Evolutionary conservation across 192 early-diverging fungal species (phyloP), one percentile per base, ranked within the genome.

Genomic region (Phycomyces blakesleeanus): DNA sequence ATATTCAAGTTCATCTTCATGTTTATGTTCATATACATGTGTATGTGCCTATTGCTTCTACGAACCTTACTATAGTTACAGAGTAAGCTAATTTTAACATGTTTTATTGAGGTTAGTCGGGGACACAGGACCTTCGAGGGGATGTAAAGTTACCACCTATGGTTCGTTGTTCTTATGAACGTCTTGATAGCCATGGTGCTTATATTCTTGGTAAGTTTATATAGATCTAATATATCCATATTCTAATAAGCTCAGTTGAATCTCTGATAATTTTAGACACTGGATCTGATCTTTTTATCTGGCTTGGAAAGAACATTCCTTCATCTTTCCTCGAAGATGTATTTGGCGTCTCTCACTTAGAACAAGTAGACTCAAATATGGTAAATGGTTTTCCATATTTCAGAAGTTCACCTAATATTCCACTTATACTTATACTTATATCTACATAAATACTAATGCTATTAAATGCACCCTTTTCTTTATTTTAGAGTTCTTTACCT

Each of bases 271-370:
- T n/a, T 42, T 37, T 58, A 72, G 93, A 95, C 71, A 94, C 93
- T 61, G 91, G 91, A 5, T 83, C 87, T 37, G 69, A 78, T 51
- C 68, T 97, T 76, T 84, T 81, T 55, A 70, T 97, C 16, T 99
- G 94, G 93, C 59, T 99, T 6, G 97, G 97, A 7, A 78, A 83
- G 6, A 81, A 92, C 53, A 59, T 86, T 11, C 54, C 88, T 12
- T 34, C 76, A 1, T 66, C 77, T 27, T 83, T 89, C 42, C 59
- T 99, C 37, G 73, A 77, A 52, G 81, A 85, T 27, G 76, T 93
- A 18, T 93, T 99, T 81, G 94, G 92, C 10, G 89, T 89, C 1
- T 62, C 83, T 1, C 57, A 79, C 14, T 63, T 93, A 25, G 91
- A 94, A 37, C 73, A 82, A 18, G 71, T 99, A 51, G 88, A 94